phyloP scores from a whole-genome alignment of 345 rosid species.

The Orychophragmus violaceus region DNA sequence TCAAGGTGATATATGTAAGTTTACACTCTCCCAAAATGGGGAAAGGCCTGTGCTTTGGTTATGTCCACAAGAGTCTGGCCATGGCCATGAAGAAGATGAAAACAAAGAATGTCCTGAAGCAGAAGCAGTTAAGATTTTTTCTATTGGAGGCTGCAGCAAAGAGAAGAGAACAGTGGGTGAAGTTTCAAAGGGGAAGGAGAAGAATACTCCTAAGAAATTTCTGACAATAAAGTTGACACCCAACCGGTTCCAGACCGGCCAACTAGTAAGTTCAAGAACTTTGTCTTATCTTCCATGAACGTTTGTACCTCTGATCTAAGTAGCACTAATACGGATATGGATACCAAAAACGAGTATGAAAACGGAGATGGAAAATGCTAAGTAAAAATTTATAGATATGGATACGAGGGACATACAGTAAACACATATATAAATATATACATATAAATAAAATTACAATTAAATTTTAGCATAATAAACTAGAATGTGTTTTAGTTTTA shows the following conservation, averaged over 20 bases:
- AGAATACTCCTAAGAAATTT: not conserved
- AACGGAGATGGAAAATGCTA: no score
- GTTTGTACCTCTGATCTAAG: no score
- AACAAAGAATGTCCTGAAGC: not conserved
- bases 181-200: slow-evolving; percentile 9
- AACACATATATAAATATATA: no score
- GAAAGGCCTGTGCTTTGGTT: slow-evolving; percentile 15
- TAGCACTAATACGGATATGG: no score
- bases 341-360: no score
- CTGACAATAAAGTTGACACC: not conserved
- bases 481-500: no score
- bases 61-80: not conserved
- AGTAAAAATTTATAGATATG: no score
- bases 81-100: not conserved
- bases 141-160: slow-evolving; percentile 7
- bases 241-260: slow-evolving; percentile 12
- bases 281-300: no score
- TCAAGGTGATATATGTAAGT: slow-evolving; percentile 2
- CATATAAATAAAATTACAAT: no score
- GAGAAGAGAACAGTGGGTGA: not conserved
- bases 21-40: slow-evolving; percentile 1
- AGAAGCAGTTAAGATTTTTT: not conserved
- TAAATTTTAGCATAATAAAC: no score
- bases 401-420: no score
- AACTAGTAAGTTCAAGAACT: slow-evolving; percentile 20